Evolutionary conservation across 768 basidiomycete species (phyloP).

Genomic region (Amanita molliuscula): DNA sequence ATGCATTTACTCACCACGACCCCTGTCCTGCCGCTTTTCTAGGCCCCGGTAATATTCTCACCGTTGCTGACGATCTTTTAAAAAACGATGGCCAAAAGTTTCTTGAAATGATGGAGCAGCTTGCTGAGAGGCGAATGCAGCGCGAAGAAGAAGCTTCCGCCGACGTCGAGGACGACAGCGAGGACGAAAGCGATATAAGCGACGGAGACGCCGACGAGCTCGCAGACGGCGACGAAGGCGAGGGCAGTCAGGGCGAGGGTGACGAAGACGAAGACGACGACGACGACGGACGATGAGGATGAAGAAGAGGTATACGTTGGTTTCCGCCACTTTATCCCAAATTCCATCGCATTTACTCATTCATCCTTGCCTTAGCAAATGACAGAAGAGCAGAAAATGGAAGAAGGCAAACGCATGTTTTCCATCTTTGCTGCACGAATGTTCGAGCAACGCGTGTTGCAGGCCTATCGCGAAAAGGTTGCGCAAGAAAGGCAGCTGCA

Average conservation of each 20-base stretch:
- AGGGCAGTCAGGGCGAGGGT: constrained; percentile 51
- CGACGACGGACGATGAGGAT: constrained; percentile 45
- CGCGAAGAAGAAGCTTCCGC: constrained; percentile 61
- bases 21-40: constrained; percentile 11
- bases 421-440: constrained; percentile 98
- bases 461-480: constrained; percentile 93
- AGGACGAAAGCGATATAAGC: constrained; percentile 36
- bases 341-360: constrained; percentile 8
- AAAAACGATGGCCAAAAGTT: constrained; percentile 99
- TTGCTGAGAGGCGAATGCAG: constrained; percentile 89
- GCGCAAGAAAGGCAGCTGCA: constrained; percentile 94
- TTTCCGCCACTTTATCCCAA: constrained; percentile 9
- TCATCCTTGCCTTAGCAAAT: constrained; percentile 38
- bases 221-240: constrained; percentile 50
- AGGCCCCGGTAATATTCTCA: constrained; percentile 91
- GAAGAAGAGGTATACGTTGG: constrained; percentile 39
- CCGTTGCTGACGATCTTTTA: constrained; percentile 95
- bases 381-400: constrained; percentile 98
- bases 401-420: constrained; percentile 99
- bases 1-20: constrained; percentile 9
- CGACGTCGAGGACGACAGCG: constrained; percentile 36
- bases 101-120: constrained; percentile 99
- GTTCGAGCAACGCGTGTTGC: constrained; percentile 97
- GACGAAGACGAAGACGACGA: constrained; percentile 49
- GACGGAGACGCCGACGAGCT: constrained; percentile 54